phyloP scores from a whole-genome alignment of 768 basidiomycete genomes.

The Brasilioporus rufonigricans region DNA sequence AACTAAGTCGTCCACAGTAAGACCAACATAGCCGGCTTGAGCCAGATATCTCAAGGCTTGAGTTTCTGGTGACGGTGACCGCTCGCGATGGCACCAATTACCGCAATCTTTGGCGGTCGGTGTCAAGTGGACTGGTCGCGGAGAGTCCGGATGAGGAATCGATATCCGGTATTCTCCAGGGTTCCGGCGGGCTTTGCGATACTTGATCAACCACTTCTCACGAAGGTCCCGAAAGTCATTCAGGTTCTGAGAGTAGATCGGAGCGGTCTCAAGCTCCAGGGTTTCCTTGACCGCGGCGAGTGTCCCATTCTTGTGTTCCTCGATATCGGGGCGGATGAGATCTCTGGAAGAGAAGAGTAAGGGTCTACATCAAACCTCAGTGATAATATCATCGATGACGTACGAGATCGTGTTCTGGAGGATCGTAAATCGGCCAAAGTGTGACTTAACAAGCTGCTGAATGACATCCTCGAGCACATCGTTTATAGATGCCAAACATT shows the following conservation, averaged over 20 bases:
- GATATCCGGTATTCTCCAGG: not conserved
- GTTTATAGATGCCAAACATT: constrained; percentile 35
- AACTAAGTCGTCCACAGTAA: constrained; percentile 25
- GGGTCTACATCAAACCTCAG: not conserved
- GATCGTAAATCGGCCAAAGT: constrained; percentile 41
- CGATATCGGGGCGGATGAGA: constrained; percentile 28
- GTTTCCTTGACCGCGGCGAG: constrained; percentile 30
- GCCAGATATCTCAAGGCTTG: constrained; percentile 29
- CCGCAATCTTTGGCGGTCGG: no score
- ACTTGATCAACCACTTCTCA: constrained; percentile 25
- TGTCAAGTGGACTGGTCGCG: no score
- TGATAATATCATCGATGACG: constrained; percentile 3
- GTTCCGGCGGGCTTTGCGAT: constrained; percentile 15
- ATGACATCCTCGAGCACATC: constrained; percentile 32
- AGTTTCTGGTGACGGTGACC: not conserved
- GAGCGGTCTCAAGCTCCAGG: constrained; percentile 38
- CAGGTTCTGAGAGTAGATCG: constrained; percentile 38
- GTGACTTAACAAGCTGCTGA: constrained; percentile 25
- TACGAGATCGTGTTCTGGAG: constrained; percentile 39
- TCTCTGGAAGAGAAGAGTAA: constrained; percentile 18
- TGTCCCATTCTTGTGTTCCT: constrained; percentile 24
- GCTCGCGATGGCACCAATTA: no score
- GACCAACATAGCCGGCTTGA: constrained; percentile 25
- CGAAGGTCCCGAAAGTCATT: constrained; percentile 21
- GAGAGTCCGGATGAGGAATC: not conserved